Evolutionary conservation across 257 asterid genomes (phyloP).

Genomic region (Leonotis leonurus): DNA sequence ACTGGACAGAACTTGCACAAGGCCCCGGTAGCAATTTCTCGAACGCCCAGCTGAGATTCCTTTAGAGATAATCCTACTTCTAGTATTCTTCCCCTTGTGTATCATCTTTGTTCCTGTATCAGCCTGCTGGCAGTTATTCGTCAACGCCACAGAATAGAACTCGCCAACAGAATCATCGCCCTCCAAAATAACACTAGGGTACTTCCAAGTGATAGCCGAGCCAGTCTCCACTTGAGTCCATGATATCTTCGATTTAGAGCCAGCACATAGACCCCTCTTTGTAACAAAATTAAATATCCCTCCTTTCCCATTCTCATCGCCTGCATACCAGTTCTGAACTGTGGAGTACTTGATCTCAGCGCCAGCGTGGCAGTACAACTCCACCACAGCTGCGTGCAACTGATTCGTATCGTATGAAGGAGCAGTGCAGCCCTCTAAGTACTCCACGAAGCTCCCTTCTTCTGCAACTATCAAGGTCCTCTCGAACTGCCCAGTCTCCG

Average conservation of each 20-base stretch:
- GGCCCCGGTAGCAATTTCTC: conserved; percentile 84
- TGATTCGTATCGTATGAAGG: conserved; percentile 91
- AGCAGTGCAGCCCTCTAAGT: conserved; percentile 97
- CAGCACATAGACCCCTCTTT: conserved; percentile 87
- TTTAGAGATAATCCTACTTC: conserved; percentile 90
- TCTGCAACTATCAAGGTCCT: conserved; percentile 91
- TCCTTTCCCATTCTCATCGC: conserved; percentile 83
- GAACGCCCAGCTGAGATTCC: conserved; percentile 92
- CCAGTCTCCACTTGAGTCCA: conserved; percentile 99
- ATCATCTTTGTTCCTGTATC: conserved; percentile 98
- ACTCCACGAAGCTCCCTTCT: conserved; percentile 89
- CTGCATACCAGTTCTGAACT: conserved; percentile 98
- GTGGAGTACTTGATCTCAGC: conserved; percentile 93
- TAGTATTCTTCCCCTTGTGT: conserved; percentile 90
- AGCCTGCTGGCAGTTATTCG: conserved; percentile 92
- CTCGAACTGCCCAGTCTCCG: conserved; percentile 98
- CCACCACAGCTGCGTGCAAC: conserved; percentile 93
- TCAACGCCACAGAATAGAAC: conserved; percentile 90
- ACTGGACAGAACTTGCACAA: conserved; percentile 79
- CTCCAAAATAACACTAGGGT: conserved; percentile 87
- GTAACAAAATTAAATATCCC: conserved; percentile 90
- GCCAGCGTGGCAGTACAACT: conserved; percentile 67
- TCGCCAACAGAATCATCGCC: conserved; percentile 96
- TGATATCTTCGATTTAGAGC: conserved; percentile 66
- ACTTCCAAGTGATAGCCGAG: conserved; percentile 96